Percentiles rank a stretch among this genome's conserved stretches.
These are phyloP conservation scores for Aspergillus japonicus DNA, from an alignment of 2,329 filamentous ascomycete genomes.

Conservation along the genomic window DNA sequence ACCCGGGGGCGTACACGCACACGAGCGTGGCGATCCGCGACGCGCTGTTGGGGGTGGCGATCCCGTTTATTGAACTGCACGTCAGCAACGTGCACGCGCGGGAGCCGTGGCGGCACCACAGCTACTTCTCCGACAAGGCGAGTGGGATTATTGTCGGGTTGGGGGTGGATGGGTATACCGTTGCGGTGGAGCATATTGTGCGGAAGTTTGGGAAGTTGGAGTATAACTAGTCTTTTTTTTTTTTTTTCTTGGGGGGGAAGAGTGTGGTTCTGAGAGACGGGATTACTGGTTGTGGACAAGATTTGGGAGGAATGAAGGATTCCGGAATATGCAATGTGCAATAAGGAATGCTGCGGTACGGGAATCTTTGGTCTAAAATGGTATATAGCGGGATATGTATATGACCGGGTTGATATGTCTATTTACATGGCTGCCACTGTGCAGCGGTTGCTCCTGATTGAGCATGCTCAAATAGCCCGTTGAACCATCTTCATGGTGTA, in stretches of 20 bases:
- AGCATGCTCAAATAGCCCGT: no score
- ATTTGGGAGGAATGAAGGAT: no score
- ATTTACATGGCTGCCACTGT: not conserved
- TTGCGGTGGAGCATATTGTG: conserved; percentile 56
- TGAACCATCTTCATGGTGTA: no score
- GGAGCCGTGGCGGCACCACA: conserved; percentile 67
- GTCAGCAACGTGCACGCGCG: conserved; percentile 71
- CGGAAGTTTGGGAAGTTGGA: conserved; percentile 38
- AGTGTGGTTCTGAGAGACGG: no score
- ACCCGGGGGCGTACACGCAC: conserved; percentile 73
- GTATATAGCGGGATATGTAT: not conserved
- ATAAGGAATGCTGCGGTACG: no score
- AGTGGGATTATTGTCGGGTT: conserved; percentile 70
- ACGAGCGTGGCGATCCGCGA: conserved; percentile 75
- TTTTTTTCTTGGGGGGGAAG: no score
- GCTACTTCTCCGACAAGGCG: conserved; percentile 74
- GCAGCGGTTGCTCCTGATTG: no score
- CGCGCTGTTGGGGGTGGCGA: conserved; percentile 64
- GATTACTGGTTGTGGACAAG: no score
- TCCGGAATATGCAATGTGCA: no score
- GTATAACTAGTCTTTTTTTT: conserved; percentile 15
- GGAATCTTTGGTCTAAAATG: not conserved
- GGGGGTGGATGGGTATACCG: conserved; percentile 61
- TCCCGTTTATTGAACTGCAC: conserved; percentile 78
- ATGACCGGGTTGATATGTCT: not conserved